phyloP scores from a whole-genome alignment of 768 basidiomycete genomes.

The Flagelloscypha sp. region DNA sequence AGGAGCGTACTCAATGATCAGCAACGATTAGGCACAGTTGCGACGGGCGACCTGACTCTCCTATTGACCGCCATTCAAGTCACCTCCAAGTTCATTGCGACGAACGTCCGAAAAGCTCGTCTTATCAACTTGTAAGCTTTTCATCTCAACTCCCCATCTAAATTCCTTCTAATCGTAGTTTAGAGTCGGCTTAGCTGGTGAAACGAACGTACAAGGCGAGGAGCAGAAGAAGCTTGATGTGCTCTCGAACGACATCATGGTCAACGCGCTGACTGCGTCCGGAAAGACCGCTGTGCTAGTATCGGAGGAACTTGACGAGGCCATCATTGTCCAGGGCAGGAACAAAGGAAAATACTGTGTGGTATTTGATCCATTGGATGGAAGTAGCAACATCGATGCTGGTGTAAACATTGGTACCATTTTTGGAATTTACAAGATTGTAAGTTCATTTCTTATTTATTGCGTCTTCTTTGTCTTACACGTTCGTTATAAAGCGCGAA shows the following conservation, averaged over 20 bases:
- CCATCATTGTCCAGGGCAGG: slow-evolving; percentile 78
- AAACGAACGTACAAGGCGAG: slow-evolving; percentile 95
- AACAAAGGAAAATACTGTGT: slow-evolving; percentile 90
- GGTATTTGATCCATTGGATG: slow-evolving; percentile 96
- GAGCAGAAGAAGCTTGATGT: slow-evolving; percentile 99
- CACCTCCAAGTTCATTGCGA: slow-evolving; percentile 95
- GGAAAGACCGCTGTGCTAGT: slow-evolving; percentile 96
- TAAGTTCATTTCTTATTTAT: slow-evolving; percentile 33
- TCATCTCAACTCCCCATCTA: slow-evolving; percentile 2
- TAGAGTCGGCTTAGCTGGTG: slow-evolving; percentile 95
- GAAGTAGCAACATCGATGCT: slow-evolving; percentile 95
- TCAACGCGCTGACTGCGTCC: slow-evolving; percentile 92
- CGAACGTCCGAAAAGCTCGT: slow-evolving; percentile 93
- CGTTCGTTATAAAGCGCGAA: slow-evolving; percentile 38
- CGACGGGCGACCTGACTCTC: slow-evolving; percentile 90
- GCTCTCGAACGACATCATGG: slow-evolving; percentile 99
- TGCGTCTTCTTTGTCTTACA: not conserved
- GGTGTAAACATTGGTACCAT: slow-evolving; percentile 98
- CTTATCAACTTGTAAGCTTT: slow-evolving; percentile 87
- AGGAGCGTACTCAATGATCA: slow-evolving; percentile 89
- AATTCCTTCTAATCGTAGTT: slow-evolving; percentile 4
- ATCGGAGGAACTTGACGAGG: slow-evolving; percentile 91
- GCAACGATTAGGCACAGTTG: slow-evolving; percentile 68
- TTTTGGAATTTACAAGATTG: slow-evolving; percentile 92
- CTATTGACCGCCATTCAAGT: slow-evolving; percentile 94